Conservation (phyloP, 2,329 filamentous ascomycete species). For the Chalara sp. region DNA sequence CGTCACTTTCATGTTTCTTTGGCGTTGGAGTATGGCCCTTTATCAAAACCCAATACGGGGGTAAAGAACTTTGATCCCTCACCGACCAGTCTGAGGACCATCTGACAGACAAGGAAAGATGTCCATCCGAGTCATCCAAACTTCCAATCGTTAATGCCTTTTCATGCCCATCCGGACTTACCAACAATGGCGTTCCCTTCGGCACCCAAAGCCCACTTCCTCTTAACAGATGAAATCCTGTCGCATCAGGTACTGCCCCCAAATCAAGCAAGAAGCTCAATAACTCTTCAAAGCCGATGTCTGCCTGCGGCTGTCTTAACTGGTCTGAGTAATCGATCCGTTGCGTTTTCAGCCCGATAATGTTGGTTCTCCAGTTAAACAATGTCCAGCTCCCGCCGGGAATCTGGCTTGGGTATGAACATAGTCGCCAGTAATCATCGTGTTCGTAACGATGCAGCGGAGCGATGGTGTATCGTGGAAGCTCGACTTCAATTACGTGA, state of each 20-base stretch:
- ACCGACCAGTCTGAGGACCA: conserved; percentile 50
- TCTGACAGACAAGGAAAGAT: conserved; percentile 48
- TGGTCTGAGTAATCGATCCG: conserved; percentile 54
- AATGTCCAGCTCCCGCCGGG: conserved; percentile 58
- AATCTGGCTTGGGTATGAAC: conserved; percentile 42
- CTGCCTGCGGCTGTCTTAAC: conserved; percentile 38
- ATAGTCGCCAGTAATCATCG: conserved; percentile 50
- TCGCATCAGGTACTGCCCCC: conserved; percentile 52
- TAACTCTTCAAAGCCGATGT: conserved; percentile 51
- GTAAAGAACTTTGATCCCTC: conserved; percentile 43
- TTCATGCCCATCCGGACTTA: conserved; percentile 41
- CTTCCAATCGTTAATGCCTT: conserved; percentile 47
- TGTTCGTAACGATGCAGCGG: conserved; percentile 46
- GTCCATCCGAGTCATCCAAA: conserved; percentile 53
- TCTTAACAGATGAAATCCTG: conserved; percentile 50
- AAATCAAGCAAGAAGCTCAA: conserved; percentile 56
- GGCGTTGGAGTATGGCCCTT: conserved; percentile 25
- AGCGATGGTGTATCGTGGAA: conserved; percentile 57
- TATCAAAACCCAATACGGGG: conserved; percentile 52
- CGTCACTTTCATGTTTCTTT: not conserved
- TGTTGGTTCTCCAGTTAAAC: conserved; percentile 59
- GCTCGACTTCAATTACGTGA: conserved; percentile 58
- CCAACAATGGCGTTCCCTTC: conserved; percentile 48
- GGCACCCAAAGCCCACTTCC: conserved; percentile 55
- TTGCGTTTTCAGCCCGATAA: conserved; percentile 55